Base-by-base conservation (phyloP, 192 early-diverging fungal species). In the Coemansia sp. region DNA sequence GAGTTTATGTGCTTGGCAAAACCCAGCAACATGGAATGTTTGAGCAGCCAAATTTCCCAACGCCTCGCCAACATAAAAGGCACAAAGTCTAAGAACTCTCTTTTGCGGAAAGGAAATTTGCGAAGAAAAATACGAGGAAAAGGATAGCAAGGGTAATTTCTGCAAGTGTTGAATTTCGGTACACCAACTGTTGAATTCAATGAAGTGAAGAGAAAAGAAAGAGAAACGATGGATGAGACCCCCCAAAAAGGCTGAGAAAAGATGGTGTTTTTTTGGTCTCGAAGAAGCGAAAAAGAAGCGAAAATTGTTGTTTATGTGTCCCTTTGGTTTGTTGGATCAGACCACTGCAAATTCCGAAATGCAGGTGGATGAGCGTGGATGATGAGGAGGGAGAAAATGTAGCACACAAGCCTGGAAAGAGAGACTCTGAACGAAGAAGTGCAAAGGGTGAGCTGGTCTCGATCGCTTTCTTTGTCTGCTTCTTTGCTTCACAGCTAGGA, bases 201-300 rank as follows among this genome's bases (percentile, higher is more conserved):
- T n/a, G n/a, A n/a, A n/a, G n/a, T n/a, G n/a, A 48, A 56, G 46
- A 51, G 48, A 51, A 51, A 15, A 51, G 13, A 51, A 26, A 51
- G 6, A 23, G 25, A 51, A 23, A 51, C 37, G 8, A 40, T 15
- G 15, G 37, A 15, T 15, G n/a, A n/a, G n/a, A 40, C 37, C 37
- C 10, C 37, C 8, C 10, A 40, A 3, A 13, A 15, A 40, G 3
- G 37, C 8, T 13, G 37, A 40, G 35, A 37, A 40, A 40, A 13
- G 15, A 40, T 40, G 3, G 15, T 40, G 37, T 3, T 40, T 1
- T 40, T 40, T 40, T n/a, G n/a, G n/a, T n/a, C n/a, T n/a, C n/a
- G n/a, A n/a, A n/a, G n/a, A n/a, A n/a, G n/a, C n/a, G n/a, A n/a
- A n/a, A n/a, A n/a, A n/a, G n/a, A n/a, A n/a, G n/a, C n/a, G n/a